Evolutionary conservation across 179 eudicot species (phyloP), one percentile per base, ranked within the genome.

Genomic region (Corrigiola litoralis): DNA sequence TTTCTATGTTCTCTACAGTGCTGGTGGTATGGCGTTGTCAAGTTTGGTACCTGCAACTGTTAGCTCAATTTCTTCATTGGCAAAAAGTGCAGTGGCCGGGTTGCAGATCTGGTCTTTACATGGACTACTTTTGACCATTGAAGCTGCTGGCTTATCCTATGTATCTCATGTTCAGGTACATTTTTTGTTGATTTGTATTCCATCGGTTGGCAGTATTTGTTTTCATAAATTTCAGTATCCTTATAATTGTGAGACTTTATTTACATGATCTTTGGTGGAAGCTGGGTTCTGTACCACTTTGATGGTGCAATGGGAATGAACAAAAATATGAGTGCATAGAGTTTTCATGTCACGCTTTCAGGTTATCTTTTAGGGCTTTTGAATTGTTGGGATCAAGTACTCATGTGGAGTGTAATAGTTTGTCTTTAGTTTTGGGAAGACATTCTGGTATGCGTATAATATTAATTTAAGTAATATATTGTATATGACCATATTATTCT

Each of bases 21-120:
- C 99, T 77, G 99, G 99, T 69, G 99, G 99, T 64, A 94, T 94
- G 94, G 97, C 99, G 40, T 63, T 94, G 73, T 94, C 99, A 52
- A 88, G 84, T 79, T 75, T 94, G 81, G 97, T 94, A 46, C 99
- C 99, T 45, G 79, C 89, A 59, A 94, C 99, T 68, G 99, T 94
- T 67, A 90, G 74, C 73, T 80, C 87, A 61, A 67, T 94, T 51
- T 94, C 97, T 36, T 71, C 75, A 54, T 82, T 90, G 58, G 99
- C 97, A 70, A 90, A 84, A 78, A 86, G 96, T 66, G 72, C 96
- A 24, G 75, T 77, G 58, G 74, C 89, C 65, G 78, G 84, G 75
- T 72, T 88, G 50, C 96, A 88, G 72, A 81, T 90, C 69, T 94
- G 99, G 99, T 84, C 89, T 53, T 82, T 90, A 79, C 96, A 94